These are phyloP conservation scores for Colletotrichum tabaci DNA, from an alignment of 2,329 filamentous ascomycete genomes.

Conservation along the genomic window DNA sequence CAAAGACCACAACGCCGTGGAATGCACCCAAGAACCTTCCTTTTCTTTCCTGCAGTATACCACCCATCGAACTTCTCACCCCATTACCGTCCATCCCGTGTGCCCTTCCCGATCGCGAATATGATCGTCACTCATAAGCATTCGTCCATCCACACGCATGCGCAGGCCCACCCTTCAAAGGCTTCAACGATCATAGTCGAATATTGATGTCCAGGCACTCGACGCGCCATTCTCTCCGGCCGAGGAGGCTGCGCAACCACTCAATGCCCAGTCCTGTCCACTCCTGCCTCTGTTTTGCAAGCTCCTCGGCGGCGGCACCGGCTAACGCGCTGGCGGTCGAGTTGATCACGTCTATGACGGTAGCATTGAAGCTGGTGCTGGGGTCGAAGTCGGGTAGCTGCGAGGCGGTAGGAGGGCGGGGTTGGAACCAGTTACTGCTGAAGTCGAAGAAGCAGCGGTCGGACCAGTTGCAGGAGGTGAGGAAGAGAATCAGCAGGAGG, in stretches of 20 bases:
- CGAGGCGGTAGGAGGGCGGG: constrained; percentile 68
- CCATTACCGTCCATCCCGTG: not conserved
- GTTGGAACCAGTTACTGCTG: constrained; percentile 91
- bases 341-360: constrained; percentile 72
- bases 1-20: constrained; percentile 27
- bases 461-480: constrained; percentile 91
- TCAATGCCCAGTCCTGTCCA: constrained; percentile 86
- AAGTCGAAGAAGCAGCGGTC: constrained; percentile 96
- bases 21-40: constrained; percentile 21
- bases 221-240: constrained; percentile 89
- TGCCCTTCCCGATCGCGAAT: constrained; percentile 3
- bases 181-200: constrained; percentile 69
- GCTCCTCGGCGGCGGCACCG: constrained; percentile 76
- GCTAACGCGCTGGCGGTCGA: constrained; percentile 79
- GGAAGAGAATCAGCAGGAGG: constrained; percentile 93
- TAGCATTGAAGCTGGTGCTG: constrained; percentile 61
- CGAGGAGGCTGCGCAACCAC: constrained; percentile 87
- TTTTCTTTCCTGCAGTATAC: constrained; percentile 13
- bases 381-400: constrained; percentile 45
- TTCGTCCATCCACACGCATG: not conserved
- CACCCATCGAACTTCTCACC: not conserved
- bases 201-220: constrained; percentile 93
- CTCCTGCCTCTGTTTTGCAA: constrained; percentile 69
- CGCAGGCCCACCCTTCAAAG: not conserved
- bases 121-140: constrained; percentile 18